Evolutionary conservation across 2,329 filamentous ascomycete genomes (phyloP).

Genomic region (Pleoardoris graminearum): DNA sequence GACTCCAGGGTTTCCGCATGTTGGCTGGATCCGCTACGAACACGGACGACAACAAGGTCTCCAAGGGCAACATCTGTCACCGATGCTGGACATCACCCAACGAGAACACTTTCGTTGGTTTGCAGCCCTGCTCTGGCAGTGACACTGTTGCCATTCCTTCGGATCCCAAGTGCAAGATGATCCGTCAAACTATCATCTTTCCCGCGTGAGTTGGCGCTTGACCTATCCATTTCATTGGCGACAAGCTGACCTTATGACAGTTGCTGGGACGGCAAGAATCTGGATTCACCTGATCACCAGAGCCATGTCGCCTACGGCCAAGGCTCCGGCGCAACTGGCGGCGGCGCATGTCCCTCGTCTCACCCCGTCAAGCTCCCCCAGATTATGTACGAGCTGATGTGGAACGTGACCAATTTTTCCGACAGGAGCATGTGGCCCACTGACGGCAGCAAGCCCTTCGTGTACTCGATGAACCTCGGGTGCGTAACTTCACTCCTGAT

Average conservation of each 20-base stretch:
- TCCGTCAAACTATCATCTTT: constrained; percentile 59
- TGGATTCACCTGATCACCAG: constrained; percentile 39
- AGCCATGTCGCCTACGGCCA: constrained; percentile 53
- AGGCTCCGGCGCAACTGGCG: constrained; percentile 51
- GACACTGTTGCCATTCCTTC: constrained; percentile 57
- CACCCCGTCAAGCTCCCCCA: constrained; percentile 41
- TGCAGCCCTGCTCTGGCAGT: constrained; percentile 54
- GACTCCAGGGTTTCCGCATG: constrained; percentile 38
- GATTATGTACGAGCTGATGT: constrained; percentile 44
- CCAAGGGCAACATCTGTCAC: constrained; percentile 37
- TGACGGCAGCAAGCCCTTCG: constrained; percentile 37
- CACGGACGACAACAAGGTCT: constrained; percentile 36
- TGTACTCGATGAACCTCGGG: constrained; percentile 42
- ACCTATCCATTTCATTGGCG: background rate
- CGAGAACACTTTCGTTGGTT: constrained; percentile 54
- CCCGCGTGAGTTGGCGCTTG: constrained; percentile 24
- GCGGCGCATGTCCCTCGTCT: constrained; percentile 52
- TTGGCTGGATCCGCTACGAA: constrained; percentile 36
- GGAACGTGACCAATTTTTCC: constrained; percentile 37
- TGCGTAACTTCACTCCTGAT: constrained; percentile 11
- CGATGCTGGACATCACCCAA: constrained; percentile 49
- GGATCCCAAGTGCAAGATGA: constrained; percentile 55
- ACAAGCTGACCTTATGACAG: constrained; percentile 5
- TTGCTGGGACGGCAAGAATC: constrained; percentile 38
- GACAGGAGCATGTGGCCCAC: constrained; percentile 38